Conservation (phyloP, 139 green algal species). For the Volvox reticuliferus region DNA sequence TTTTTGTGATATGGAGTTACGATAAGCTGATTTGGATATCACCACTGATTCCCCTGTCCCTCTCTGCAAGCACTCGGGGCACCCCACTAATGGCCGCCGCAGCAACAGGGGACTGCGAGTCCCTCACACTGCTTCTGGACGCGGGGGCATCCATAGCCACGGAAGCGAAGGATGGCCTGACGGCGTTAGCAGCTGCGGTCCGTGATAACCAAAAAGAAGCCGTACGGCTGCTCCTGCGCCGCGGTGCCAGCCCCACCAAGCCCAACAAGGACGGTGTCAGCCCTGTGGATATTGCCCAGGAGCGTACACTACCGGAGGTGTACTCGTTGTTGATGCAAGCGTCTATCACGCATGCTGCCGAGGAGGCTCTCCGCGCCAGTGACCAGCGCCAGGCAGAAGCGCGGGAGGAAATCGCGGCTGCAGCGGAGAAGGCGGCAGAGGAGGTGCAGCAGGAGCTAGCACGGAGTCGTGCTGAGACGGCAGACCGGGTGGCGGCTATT, state of each 20-base stretch:
- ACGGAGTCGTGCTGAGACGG: not conserved
- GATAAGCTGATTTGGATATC: no score
- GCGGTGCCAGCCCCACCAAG: slow-evolving; percentile 19
- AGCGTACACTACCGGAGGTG: slow-evolving; percentile 29
- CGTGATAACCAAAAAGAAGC: slow-evolving; percentile 46
- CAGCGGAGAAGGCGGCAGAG: not conserved
- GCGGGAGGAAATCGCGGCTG: slow-evolving; percentile 21
- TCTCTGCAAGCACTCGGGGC: slow-evolving; percentile 4
- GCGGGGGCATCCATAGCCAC: not conserved
- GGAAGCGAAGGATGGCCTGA: slow-evolving; percentile 37
- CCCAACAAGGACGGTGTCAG: slow-evolving; percentile 26
- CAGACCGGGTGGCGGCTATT: not conserved
- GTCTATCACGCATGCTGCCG: slow-evolving; percentile 16
- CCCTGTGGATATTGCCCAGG: slow-evolving; percentile 21
- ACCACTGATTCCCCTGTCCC: no score
- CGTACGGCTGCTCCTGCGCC: slow-evolving; percentile 42
- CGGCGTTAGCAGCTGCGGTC: slow-evolving; percentile 6
- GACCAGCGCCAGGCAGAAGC: slow-evolving; percentile 26
- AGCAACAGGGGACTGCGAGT: slow-evolving; percentile 25
- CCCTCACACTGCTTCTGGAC: slow-evolving; percentile 20
- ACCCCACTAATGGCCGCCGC: slow-evolving; percentile 39
- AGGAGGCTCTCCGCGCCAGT: slow-evolving; percentile 23
- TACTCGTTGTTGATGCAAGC: slow-evolving; percentile 43
- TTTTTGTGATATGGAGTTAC: no score
- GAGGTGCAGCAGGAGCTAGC: not conserved